phyloP scores from a whole-genome alignment of 2,329 filamentous ascomycete species.

The Claviceps africana region DNA sequence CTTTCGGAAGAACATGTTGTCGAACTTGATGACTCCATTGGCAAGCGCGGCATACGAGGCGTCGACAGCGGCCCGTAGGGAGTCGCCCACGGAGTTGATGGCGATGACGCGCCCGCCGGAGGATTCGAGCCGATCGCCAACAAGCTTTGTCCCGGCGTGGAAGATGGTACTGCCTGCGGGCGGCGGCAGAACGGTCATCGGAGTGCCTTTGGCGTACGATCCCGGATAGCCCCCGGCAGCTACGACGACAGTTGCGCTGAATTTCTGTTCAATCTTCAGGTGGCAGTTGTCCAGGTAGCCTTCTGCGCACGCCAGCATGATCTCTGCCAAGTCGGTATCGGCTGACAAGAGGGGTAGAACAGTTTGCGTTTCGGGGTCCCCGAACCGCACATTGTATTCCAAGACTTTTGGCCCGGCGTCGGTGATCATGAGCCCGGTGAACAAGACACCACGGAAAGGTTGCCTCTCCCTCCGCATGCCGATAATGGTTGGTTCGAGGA shows the following conservation, averaged over 20 bases:
- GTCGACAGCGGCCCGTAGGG: slow-evolving; percentile 68
- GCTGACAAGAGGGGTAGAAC: slow-evolving; percentile 62
- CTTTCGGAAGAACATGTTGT: slow-evolving; percentile 81
- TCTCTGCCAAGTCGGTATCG: slow-evolving; percentile 71
- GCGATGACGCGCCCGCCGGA: slow-evolving; percentile 87
- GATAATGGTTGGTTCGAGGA: slow-evolving; percentile 79
- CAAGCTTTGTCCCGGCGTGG: slow-evolving; percentile 73
- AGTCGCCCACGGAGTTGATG: slow-evolving; percentile 60
- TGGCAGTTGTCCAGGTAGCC: slow-evolving; percentile 57
- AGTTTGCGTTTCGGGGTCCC: slow-evolving; percentile 84
- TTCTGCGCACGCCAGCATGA: slow-evolving; percentile 75
- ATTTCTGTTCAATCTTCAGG: slow-evolving; percentile 53
- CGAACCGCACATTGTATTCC: slow-evolving; percentile 89
- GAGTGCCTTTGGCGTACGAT: slow-evolving; percentile 65
- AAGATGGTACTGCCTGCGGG: slow-evolving; percentile 54
- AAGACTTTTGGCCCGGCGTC: slow-evolving; percentile 65
- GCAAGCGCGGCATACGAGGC: slow-evolving; percentile 78
- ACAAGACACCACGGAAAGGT: slow-evolving; percentile 61
- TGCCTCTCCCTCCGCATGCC: slow-evolving; percentile 74
- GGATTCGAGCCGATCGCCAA: slow-evolving; percentile 52
- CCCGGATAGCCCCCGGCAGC: slow-evolving; percentile 86
- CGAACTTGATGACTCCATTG: slow-evolving; percentile 55
- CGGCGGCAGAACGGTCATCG: slow-evolving; percentile 34
- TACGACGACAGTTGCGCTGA: slow-evolving; percentile 85
- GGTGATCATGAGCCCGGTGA: slow-evolving; percentile 91